A percentile compares a stretch with the other conserved stretches of the same genome.
These are phyloP conservation scores for Trichophyton equinum DNA, from an alignment of 2,329 filamentous ascomycete genomes.

Conservation along the genomic window DNA sequence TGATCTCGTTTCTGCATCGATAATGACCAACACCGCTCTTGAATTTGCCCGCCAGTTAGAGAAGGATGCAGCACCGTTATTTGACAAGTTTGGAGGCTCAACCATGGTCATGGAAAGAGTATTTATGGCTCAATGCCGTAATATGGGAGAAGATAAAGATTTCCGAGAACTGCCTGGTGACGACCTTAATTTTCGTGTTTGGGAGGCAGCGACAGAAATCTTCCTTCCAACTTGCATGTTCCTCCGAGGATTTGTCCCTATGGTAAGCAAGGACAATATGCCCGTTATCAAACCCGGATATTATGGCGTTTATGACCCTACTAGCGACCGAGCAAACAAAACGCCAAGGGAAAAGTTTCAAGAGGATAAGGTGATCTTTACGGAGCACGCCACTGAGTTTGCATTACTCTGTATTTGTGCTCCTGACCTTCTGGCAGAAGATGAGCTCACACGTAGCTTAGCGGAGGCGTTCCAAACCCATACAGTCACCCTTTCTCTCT, in stretches of 20 bases:
- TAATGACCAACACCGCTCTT: slow-evolving; percentile 20
- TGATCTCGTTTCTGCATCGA: slow-evolving; percentile 17
- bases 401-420: slow-evolving; percentile 5
- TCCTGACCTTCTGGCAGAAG: slow-evolving; percentile 19
- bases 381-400: slow-evolving; percentile 26
- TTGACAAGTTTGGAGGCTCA: slow-evolving; percentile 12
- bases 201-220: not conserved
- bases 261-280: slow-evolving; percentile 1
- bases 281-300: slow-evolving; percentile 2
- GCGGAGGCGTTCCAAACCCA: slow-evolving; percentile 21
- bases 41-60: slow-evolving; percentile 18
- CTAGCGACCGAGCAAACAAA: slow-evolving; percentile 15
- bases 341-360: slow-evolving; percentile 21
- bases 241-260: slow-evolving; percentile 8
- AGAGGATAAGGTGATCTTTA: slow-evolving; percentile 27
- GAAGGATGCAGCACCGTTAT: slow-evolving; percentile 13
- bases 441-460: slow-evolving; percentile 30
- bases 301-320: slow-evolving; percentile 12
- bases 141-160: slow-evolving; percentile 7
- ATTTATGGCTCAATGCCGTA: slow-evolving; percentile 9
- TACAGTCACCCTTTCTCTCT: slow-evolving; percentile 25
- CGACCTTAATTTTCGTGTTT: slow-evolving; percentile 13
- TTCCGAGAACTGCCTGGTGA: slow-evolving; percentile 10
- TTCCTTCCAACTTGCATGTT: slow-evolving; percentile 11
- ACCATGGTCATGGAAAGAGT: slow-evolving; percentile 8